phyloP scores from a whole-genome alignment of 2,329 filamentous ascomycete genomes.

The Lachnellula arida region DNA sequence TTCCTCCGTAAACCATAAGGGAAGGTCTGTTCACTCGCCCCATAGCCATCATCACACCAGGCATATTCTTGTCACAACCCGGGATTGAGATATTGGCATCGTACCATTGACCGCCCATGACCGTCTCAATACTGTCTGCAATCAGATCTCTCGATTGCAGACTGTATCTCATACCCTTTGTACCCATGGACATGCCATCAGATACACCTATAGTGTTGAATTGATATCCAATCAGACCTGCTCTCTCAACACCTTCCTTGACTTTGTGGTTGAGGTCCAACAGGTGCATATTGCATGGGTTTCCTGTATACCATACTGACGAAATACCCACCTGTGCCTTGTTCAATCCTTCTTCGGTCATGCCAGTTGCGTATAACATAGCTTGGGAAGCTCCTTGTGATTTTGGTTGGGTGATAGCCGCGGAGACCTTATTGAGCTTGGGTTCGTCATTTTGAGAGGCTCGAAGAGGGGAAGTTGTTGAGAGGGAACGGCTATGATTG shows the following conservation, averaged over 20 bases:
- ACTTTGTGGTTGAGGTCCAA: constrained; percentile 60
- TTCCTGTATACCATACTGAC: constrained; percentile 96
- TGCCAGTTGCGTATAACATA: constrained; percentile 95
- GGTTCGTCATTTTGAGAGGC: constrained; percentile 28
- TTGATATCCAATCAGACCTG: constrained; percentile 85
- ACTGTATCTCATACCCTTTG: constrained; percentile 92
- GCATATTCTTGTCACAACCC: constrained; percentile 99
- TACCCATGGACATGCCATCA: constrained; percentile 98
- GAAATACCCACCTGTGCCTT: constrained; percentile 98
- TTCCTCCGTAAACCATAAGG: constrained; percentile 96
- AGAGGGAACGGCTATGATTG: constrained; percentile 27
- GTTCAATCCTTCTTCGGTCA: constrained; percentile 81
- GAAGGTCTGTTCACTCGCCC: constrained; percentile 89
- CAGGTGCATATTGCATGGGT: constrained; percentile 99
- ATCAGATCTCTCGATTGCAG: constrained; percentile 95
- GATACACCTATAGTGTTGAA: constrained; percentile 99
- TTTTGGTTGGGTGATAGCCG: constrained; percentile 89
- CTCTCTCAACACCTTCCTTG: constrained; percentile 64
- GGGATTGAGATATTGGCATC: constrained; percentile 96
- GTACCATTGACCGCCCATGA: constrained; percentile 99
- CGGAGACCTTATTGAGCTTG: constrained; percentile 77
- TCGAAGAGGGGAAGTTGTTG: constrained; percentile 26
- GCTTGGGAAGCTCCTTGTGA: constrained; percentile 97
- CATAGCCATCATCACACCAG: constrained; percentile 88
- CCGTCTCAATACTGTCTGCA: constrained; percentile 96